A percentile compares a stretch with the other conserved stretches of the same genome.
phyloP scores from a whole-genome alignment of 352 stramenopile genomes.

The Phytophthora citricola region DNA sequence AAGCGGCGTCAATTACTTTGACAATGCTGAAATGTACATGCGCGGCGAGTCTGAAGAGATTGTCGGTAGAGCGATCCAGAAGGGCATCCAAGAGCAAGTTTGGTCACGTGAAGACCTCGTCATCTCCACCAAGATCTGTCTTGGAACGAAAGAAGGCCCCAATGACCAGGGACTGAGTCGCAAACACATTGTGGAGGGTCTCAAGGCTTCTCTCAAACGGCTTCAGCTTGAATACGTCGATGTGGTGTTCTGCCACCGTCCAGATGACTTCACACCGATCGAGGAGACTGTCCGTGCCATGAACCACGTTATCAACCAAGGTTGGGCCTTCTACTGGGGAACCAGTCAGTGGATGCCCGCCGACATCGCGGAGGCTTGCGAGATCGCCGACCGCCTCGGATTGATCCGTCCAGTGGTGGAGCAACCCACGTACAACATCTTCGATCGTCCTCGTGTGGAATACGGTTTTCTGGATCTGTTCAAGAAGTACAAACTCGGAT shows the following conservation, averaged over 20 bases:
- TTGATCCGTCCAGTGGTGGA: constrained; percentile 51
- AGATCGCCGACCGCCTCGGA: constrained; percentile 32
- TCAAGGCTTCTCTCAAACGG: constrained; percentile 43
- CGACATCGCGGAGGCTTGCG: constrained; percentile 59
- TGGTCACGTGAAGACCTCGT: constrained; percentile 54
- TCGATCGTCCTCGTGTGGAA: constrained; percentile 63
- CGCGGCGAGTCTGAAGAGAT: constrained; percentile 40
- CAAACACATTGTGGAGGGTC: constrained; percentile 42
- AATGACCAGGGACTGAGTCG: constrained; percentile 34
- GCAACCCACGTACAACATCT: constrained; percentile 75
- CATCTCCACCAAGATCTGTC: constrained; percentile 55
- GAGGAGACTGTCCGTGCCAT: constrained; percentile 36
- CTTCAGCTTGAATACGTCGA: constrained; percentile 46
- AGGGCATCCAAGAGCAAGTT: constrained; percentile 35
- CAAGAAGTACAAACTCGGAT: constrained; percentile 59
- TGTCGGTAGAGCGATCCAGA: constrained; percentile 44
- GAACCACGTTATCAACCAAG: constrained; percentile 30
- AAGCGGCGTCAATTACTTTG: constrained; percentile 53
- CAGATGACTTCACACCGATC: constrained; percentile 42
- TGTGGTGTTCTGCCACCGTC: constrained; percentile 57
- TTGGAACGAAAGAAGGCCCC: constrained; percentile 31
- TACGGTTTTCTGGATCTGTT: constrained; percentile 61
- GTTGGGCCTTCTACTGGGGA: constrained; percentile 38
- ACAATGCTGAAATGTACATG: constrained; percentile 53
- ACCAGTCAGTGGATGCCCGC: constrained; percentile 59